Evolutionary conservation across 2,329 filamentous ascomycete genomes (phyloP).

Genomic region (Teratosphaeria pseudoeucalypti): DNA sequence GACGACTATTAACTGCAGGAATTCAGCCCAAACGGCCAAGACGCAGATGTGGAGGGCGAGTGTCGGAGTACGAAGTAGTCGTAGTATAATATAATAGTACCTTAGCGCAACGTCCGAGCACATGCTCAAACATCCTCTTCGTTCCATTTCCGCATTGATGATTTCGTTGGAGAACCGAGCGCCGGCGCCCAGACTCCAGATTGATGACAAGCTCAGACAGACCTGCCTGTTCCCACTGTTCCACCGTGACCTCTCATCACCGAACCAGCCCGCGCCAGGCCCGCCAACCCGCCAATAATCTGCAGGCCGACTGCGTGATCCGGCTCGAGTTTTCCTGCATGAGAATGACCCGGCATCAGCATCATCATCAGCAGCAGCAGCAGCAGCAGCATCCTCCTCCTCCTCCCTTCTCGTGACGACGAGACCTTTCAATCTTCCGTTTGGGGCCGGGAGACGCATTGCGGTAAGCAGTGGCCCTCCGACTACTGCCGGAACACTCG

Average conservation of each 20-base stretch:
- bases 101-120: background rate
- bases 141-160: background rate
- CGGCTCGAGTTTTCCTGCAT: background rate
- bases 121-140: background rate
- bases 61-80: too few species aligned
- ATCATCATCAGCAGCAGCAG: too few species aligned
- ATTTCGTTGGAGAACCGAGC: background rate
- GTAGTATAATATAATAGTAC: too few species aligned
- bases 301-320: background rate
- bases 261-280: background rate
- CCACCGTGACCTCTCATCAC: background rate
- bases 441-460: background rate
- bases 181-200: background rate
- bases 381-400: too few species aligned
- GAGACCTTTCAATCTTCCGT: background rate
- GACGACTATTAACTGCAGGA: too few species aligned
- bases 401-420: too few species aligned
- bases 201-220: background rate
- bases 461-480: background rate
- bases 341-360: conserved; percentile 1
- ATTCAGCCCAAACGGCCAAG: too few species aligned
- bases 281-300: background rate
- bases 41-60: background rate
- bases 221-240: background rate
- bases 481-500: too few species aligned